Percentiles rank a stretch among this genome's conserved stretches.
These are phyloP conservation scores for Echinochloa phyllopogon DNA, from an alignment of 176 grass and related monocot species.

Conservation along the genomic window DNA sequence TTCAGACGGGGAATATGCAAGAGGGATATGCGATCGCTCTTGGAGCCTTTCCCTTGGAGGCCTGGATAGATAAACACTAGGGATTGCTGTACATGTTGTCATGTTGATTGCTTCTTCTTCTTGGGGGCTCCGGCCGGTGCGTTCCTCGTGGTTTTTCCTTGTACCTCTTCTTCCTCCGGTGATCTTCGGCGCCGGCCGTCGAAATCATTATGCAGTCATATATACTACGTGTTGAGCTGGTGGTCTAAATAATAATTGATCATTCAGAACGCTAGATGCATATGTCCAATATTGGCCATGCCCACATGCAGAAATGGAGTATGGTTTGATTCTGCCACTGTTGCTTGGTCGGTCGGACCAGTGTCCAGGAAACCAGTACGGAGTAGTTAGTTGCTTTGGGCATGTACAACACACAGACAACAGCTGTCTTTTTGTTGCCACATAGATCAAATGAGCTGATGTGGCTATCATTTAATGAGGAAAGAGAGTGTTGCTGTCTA, in stretches of 20 bases:
- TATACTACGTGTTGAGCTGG: too few species aligned
- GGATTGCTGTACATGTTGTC: not conserved
- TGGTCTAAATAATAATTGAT: too few species aligned
- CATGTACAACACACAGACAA: too few species aligned
- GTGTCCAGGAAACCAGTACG: not conserved
- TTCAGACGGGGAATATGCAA: slow-evolving; percentile 39
- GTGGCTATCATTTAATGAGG: too few species aligned
- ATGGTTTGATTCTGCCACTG: not conserved
- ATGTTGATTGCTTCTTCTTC: not conserved
- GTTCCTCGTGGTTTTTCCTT: not conserved
- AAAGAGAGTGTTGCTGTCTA: too few species aligned
- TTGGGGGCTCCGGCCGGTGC: not conserved
- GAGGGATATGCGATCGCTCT: slow-evolving; percentile 29
- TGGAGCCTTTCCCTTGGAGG: slow-evolving; percentile 1
- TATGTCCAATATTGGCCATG: not conserved
- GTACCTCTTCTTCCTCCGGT: not conserved
- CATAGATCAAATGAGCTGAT: too few species aligned
- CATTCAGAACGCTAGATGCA: not conserved
- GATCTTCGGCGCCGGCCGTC: not conserved
- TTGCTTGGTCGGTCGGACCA: not conserved
- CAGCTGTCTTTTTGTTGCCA: too few species aligned
- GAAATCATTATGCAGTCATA: too few species aligned
- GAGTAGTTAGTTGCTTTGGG: too few species aligned
- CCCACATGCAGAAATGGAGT: not conserved
- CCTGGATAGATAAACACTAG: not conserved